A percentile compares a stretch with the other conserved stretches of the same genome.
These are phyloP conservation scores for Capsella rubella DNA, from an alignment of 441 rosid genomes.

Conservation along the genomic window DNA sequence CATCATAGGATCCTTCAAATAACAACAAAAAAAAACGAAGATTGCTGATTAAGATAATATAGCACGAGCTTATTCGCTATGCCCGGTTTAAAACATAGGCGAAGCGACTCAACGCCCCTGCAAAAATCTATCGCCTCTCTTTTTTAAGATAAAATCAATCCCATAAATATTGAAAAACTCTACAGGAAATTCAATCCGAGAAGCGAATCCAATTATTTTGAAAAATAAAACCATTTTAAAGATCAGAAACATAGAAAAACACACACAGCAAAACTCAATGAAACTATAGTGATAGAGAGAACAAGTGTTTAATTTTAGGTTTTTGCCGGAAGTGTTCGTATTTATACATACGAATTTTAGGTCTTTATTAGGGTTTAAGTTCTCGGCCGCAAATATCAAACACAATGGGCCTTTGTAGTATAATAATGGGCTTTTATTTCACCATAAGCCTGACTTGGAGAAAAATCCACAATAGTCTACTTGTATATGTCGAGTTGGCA, in stretches of 20 bases:
- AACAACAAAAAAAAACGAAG: background rate
- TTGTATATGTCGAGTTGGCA: conserved; percentile 8
- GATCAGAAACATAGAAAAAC: background rate
- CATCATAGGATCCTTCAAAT: conserved; percentile 40
- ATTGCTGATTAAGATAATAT: background rate
- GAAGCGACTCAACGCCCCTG: conserved; percentile 50
- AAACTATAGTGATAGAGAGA: background rate
- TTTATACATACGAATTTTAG: background rate
- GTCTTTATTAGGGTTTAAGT: conserved; percentile 31
- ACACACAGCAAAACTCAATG: background rate
- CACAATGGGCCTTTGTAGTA: background rate
- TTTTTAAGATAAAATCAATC: conserved; percentile 7
- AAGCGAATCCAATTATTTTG: conserved; percentile 8
- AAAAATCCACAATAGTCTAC: background rate
- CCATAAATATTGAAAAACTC: conserved; percentile 3
- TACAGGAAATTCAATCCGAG: conserved; percentile 22
- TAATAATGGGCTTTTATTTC: conserved; percentile 12
- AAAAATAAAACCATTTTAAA: background rate
- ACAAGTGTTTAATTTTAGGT: accelerated
- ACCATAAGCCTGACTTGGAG: background rate
- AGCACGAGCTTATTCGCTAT: conserved; percentile 49
- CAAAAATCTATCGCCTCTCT: conserved; percentile 32
- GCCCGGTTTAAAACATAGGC: conserved; percentile 36
- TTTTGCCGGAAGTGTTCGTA: background rate
- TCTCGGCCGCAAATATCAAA: background rate